phyloP scores from a whole-genome alignment of 2,329 filamentous ascomycete species.

The Phoma sp. region DNA sequence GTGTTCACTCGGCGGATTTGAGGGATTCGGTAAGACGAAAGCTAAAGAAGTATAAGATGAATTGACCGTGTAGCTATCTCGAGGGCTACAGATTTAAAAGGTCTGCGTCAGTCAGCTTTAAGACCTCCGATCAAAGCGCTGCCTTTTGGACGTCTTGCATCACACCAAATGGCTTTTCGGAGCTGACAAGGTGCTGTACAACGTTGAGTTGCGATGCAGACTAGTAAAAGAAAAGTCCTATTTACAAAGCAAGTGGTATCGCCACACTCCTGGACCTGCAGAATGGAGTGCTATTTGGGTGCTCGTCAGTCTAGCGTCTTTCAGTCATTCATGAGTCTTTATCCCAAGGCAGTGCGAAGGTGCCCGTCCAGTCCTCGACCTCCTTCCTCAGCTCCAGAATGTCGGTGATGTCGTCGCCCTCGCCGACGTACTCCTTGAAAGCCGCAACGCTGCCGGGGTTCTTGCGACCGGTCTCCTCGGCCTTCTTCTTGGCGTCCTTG shows the following conservation, averaged over 20 bases:
- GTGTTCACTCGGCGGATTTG: too few relatives aligned
- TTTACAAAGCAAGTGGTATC: conserved; percentile 23
- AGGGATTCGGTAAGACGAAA: too few relatives aligned
- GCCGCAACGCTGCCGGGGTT: conserved; percentile 48
- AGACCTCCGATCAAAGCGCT: too few relatives aligned
- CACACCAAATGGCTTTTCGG: too few relatives aligned
- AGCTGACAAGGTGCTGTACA: too few relatives aligned
- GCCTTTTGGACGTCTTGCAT: too few relatives aligned
- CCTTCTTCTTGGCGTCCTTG: conserved; percentile 48
- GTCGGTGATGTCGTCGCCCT: conserved; percentile 50
- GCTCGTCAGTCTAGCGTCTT: conserved; percentile 5
- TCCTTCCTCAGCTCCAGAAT: conserved; percentile 50
- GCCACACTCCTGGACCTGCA: conserved; percentile 25
- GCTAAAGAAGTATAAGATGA: too few relatives aligned
- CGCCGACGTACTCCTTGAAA: conserved; percentile 50
- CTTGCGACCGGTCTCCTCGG: conserved; percentile 46
- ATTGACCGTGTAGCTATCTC: too few relatives aligned
- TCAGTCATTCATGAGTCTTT: conserved; percentile 31
- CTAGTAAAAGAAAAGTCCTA: conserved; percentile 15
- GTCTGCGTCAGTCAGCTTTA: too few relatives aligned
- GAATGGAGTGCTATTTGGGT: conserved; percentile 16
- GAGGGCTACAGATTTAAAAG: too few relatives aligned
- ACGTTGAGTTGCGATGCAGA: background rate
- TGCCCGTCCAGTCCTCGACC: conserved; percentile 51
- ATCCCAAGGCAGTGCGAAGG: conserved; percentile 50